Evolutionary conservation across 176 grass and related monocot species (phyloP), one percentile per base, ranked within the genome.

Genomic region (Pharus latifolius): DNA sequence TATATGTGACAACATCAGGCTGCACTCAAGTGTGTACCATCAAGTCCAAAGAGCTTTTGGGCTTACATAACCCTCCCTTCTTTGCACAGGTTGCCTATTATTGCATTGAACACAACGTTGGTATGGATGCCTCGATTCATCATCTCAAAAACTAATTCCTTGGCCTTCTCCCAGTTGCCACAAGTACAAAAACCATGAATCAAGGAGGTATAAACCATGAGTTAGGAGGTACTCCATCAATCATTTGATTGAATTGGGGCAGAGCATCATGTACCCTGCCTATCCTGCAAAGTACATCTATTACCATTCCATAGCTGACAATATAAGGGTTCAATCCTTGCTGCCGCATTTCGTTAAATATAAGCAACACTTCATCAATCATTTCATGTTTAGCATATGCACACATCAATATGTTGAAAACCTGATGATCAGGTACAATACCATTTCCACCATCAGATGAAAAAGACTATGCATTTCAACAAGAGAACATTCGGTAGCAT

Each of bases 91-190:
- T 43, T 59, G 63, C 25, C 24, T 34, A 76, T 52, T 28, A 76
- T 10, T 9, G 54, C 40, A 63, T 28, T 49, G 12, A 76, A 44
- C 24, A 46, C 14, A 35, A 33, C 34, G 49, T 64, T 63, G 11
- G 53, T 56, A 14, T 64, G 5, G 49, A 76, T 76, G 20, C 55
- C 72, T 23, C 43, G 30, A 5, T 26, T 8, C 8, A 13, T 58
- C 63, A 79, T 79, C 32, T 79, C 63, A 26, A 60, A 15, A 29
- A 79, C 46, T 28, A 79, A 47, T 38, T 70, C 76, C 5, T 16
- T 26, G 5, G 65, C 49, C 23, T 54, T 69, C 11, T 79, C 76
- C 45, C 68, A 69, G 35, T 31, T 49, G 49, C 63, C 76, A 16
- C 48, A 44, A 70, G n/a, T n/a, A n/a, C n/a, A n/a, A n/a, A n/a